phyloP scores from a whole-genome alignment of 1,284 basidiomycete genomes.

The Hemileia vastatrix region DNA sequence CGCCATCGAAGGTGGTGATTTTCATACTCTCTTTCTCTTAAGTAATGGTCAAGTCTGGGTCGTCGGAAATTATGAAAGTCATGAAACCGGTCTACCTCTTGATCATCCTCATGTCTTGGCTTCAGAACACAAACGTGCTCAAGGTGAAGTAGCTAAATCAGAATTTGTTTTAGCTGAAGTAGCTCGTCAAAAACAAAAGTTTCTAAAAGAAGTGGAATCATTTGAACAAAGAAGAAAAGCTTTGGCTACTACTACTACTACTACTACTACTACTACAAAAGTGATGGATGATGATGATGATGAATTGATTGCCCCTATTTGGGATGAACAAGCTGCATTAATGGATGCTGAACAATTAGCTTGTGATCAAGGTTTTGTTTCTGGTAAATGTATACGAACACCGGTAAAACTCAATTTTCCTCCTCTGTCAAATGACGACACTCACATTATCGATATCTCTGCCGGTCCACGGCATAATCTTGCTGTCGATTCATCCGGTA shows the following conservation, averaged over 20 bases:
- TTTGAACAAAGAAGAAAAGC: constrained; percentile 38
- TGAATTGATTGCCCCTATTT: constrained; percentile 52
- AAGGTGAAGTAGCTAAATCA: constrained; percentile 30
- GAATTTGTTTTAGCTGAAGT: constrained; percentile 39
- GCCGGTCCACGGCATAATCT: constrained; percentile 72
- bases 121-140: constrained; percentile 38
- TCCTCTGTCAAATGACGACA: too few species aligned
- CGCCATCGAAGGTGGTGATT: constrained; percentile 58
- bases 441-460: constrained; percentile 60
- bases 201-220: constrained; percentile 22
- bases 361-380: constrained; percentile 34
- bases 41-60: constrained; percentile 71
- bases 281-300: too few species aligned
- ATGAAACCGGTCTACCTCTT: constrained; percentile 63
- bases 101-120: constrained; percentile 54
- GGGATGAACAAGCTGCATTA: constrained; percentile 53
- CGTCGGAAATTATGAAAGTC: constrained; percentile 65
- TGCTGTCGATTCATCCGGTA: constrained; percentile 65
- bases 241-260: too few species aligned
- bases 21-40: constrained; percentile 80
- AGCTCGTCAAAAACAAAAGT: constrained; percentile 27
- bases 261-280: too few species aligned
- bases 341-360: constrained; percentile 34
- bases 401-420: constrained; percentile 56
- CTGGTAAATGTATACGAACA: constrained; percentile 22